Evolutionary conservation across 768 basidiomycete genomes (phyloP), one percentile per base, ranked within the genome.

Genomic region (Agrocybe pediades): DNA sequence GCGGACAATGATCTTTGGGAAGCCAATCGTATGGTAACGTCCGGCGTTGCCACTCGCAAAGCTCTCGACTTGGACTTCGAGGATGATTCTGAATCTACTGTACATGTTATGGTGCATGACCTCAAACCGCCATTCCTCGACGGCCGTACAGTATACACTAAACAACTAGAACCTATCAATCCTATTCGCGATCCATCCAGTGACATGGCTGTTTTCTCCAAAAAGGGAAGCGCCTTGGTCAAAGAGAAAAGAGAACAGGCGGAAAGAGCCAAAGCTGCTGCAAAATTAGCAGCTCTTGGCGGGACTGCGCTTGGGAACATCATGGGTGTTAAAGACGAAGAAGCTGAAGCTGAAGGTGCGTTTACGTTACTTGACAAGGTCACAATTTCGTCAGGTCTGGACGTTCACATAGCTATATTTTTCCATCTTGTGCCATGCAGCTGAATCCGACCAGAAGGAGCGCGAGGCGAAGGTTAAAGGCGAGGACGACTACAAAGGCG

Each of bases 1-100:
- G 93, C 93, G 20, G 97, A 99, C 69, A 98, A 97, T 63, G 97
- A 99, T 64, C 75, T 96, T 9, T 99, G 97, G 97, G 97, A 99
- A 75, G 91, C 91, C 7, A 98, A 98, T 66, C 91, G 96, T 65
- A 95, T 99, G 90, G 77, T 93, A 9, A 93, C 92, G 0, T 98
- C 97, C 2, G 97, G 97, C 64, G 89, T 98, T 17, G 91, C 92
- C 1, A 92, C 91, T 8, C 87, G 91, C 27, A 90, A 85, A 60
- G 77, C 84, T 3, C 81, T 99, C 44, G 95, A 99, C 66, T 78
- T 95, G 20, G 95, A 98, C 64, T 95, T 98, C 62, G 93, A 96
- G 63, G 96, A 98, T 65, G 97, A 98, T 63, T 87, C 90, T 0
- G 94, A 96, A 65, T 95, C 95, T 2, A 91, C 94, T 0, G 96